Conservation (phyloP, 305 asterid species). For the Salvia sclarea region DNA sequence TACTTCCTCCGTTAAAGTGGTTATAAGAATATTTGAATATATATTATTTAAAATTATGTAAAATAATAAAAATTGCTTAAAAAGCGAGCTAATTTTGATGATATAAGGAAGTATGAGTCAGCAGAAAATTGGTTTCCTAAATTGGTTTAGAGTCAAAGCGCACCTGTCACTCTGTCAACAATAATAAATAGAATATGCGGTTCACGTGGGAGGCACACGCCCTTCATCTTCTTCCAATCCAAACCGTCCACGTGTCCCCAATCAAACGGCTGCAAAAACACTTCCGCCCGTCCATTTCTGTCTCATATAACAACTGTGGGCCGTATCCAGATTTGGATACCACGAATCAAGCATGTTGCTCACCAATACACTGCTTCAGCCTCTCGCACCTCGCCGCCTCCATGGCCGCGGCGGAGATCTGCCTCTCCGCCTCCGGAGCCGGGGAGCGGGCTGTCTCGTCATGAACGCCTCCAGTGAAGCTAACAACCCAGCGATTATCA, state of each 20-base stretch:
- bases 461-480: slow-evolving; percentile 10
- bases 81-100: no score
- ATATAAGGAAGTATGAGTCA: no score
- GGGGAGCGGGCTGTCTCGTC: neutral
- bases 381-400: slow-evolving; percentile 28
- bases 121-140: neutral
- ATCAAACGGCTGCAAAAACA: slow-evolving; percentile 7
- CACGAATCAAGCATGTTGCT: slow-evolving; percentile 19
- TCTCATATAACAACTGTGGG: neutral
- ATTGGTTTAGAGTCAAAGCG: neutral
- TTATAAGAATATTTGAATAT: no score
- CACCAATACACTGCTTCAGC: slow-evolving; percentile 14
- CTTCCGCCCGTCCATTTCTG: neutral
- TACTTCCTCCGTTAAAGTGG: no score
- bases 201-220: slow-evolving; percentile 33
- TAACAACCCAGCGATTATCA: slow-evolving; percentile 17
- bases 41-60: no score
- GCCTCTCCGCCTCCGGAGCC: slow-evolving; percentile 4
- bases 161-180: slow-evolving; percentile 5
- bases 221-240: slow-evolving; percentile 9
- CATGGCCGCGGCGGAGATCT: slow-evolving; percentile 20
- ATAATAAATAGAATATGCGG: neutral
- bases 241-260: slow-evolving; percentile 4
- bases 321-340: neutral
- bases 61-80: neutral